Percentiles rank a stretch among this genome's conserved stretches.
phyloP scores from a whole-genome alignment of 495 filamentous ascomycete genomes.

The Hypoxylon fuscum region DNA sequence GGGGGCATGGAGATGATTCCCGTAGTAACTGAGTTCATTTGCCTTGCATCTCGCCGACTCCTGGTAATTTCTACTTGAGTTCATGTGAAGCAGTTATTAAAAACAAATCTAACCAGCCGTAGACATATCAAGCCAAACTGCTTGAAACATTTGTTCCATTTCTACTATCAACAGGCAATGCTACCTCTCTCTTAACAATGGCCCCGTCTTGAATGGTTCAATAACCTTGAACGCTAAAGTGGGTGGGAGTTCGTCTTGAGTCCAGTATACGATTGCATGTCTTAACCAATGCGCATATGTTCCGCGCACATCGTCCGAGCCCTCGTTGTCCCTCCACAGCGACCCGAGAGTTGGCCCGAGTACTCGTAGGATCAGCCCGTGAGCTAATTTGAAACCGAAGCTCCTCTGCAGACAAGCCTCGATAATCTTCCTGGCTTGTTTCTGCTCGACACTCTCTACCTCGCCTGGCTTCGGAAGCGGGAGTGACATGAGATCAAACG shows the following conservation, averaged over 20 bases:
- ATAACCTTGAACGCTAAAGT: constrained; percentile 46
- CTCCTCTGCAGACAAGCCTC: constrained; percentile 56
- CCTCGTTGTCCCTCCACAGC: constrained; percentile 58
- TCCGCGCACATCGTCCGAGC: constrained; percentile 52
- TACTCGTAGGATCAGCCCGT: constrained; percentile 60
- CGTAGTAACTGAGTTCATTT: not conserved
- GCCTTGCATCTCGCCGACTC: no score
- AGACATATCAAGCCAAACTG: no score
- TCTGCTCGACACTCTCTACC: constrained; percentile 59
- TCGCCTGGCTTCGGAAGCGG: constrained; percentile 54
- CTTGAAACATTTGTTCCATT: not conserved
- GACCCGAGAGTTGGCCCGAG: constrained; percentile 55
- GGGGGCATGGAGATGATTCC: constrained; percentile 10
- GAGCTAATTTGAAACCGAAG: constrained; percentile 63
- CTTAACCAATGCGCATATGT: constrained; percentile 61
- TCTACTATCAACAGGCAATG: not conserved
- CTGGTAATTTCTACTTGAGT: no score
- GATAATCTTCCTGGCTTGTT: constrained; percentile 58
- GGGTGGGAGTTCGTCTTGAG: constrained; percentile 47
- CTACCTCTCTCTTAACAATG: constrained; percentile 42
- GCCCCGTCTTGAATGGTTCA: constrained; percentile 52
- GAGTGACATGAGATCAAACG: constrained; percentile 62
- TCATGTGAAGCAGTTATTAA: no score
- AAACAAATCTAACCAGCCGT: no score
- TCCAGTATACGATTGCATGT: constrained; percentile 51